Evolutionary conservation across 2,329 filamentous ascomycete species (phyloP), one percentile per base, ranked within the genome.

Genomic region (Nemania sp.): DNA sequence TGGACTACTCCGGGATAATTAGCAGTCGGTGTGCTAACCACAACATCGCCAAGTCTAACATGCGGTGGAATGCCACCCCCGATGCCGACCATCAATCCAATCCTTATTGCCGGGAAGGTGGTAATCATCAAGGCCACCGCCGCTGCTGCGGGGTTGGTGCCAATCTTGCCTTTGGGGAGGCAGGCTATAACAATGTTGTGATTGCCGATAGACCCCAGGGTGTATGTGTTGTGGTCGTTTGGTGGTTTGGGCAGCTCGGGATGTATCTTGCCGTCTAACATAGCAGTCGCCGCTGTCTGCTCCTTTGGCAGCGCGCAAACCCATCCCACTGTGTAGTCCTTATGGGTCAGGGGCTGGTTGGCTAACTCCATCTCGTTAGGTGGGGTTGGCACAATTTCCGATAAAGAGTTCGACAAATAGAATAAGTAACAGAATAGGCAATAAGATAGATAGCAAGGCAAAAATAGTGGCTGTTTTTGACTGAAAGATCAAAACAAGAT

Each of bases 81-180:
- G 39, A 81, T 76, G 17, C 78, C 78, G 0, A 81, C 77, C 71
- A 81, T 73, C 1, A 81, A 68, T 2, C 72, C 73, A 40, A 80
- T 70, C 18, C 65, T 69, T 34, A 79, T 75, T 18, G 57, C 62
- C 12, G 67, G 64, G 59, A 78, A 79, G 4, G 69, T 70, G 5
- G 63, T 52, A 13, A 57, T 54, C 68, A 77, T 73, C 17, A 71
- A 62, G 21, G 60, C 69, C 1, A 72, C 73, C 2, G 74, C 72
- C 2, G 64, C 65, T 10, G 75, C 73, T 1, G 76, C 73, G 2
- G 72, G 57, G 46, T 57, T 72, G 10, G 59, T 76, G 12, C 77
- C 77, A 42, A 71, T 72, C 18, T 63, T 62, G 18, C 75, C 71
- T 21, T 65, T 37, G 13, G 64, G 58, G 42, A 67, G 54, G 39